Conservation (phyloP, 2,329 filamentous ascomycete species). For the Neonectria coccinea region DNA sequence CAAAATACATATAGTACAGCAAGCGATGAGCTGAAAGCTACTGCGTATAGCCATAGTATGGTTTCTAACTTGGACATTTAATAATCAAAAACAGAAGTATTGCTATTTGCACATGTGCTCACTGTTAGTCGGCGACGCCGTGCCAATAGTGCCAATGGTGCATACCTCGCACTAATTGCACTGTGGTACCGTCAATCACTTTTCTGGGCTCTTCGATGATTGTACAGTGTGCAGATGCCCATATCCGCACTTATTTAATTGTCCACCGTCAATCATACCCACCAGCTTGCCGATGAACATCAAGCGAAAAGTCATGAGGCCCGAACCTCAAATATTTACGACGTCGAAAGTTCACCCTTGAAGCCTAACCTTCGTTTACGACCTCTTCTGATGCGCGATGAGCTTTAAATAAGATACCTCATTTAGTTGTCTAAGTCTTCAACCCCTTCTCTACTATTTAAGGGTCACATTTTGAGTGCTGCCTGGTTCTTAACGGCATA, state of each 20-base stretch:
- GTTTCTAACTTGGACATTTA: no score
- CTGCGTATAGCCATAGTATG: no score
- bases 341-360: neutral
- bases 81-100: no score
- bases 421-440: conserved; percentile 6
- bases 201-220: no score
- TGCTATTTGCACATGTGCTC: no score
- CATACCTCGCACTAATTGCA: no score
- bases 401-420: neutral
- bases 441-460: conserved; percentile 26
- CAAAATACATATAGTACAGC: no score
- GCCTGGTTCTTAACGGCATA: conserved; percentile 27
- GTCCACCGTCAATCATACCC: neutral
- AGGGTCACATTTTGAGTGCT: conserved; percentile 15
- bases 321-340: neutral
- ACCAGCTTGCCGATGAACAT: neutral
- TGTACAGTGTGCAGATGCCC: neutral
- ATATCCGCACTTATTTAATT: neutral
- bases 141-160: no score
- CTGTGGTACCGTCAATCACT: no score
- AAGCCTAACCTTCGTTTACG: neutral
- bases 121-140: no score
- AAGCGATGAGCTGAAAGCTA: no score
- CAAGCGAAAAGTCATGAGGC: neutral
- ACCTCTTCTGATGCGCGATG: neutral